Evolutionary conservation across 208 protist genomes (phyloP).

Genomic region (Wallacemonas sp.): DNA sequence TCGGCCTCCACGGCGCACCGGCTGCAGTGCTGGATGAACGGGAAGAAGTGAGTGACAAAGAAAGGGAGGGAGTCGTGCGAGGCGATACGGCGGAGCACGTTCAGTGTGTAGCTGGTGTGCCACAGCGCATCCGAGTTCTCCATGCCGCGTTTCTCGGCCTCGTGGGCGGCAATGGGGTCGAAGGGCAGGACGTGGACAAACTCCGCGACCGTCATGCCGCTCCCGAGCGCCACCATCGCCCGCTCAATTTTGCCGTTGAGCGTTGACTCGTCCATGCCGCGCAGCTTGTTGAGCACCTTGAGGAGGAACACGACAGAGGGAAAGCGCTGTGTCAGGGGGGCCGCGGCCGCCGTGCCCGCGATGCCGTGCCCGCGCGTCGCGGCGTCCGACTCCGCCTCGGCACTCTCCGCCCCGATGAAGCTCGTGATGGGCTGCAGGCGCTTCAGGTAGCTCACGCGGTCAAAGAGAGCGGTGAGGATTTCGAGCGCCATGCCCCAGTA

Average conservation of each 20-base stretch:
- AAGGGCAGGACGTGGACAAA: constrained; percentile 79
- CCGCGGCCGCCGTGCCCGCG: constrained; percentile 9
- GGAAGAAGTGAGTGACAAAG: constrained; percentile 79
- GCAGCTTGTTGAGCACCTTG: constrained; percentile 86
- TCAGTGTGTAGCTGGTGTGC: constrained; percentile 79
- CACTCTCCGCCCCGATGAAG: constrained; percentile 21
- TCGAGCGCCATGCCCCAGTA: constrained; percentile 75
- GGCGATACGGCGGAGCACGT: constrained; percentile 70
- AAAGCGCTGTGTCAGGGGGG: constrained; percentile 63
- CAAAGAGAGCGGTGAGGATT: constrained; percentile 60
- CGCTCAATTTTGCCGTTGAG: constrained; percentile 81
- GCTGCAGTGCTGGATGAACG: constrained; percentile 72
- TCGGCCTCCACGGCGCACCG: constrained; percentile 52
- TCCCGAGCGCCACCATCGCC: constrained; percentile 67
- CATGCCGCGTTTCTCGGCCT: constrained; percentile 36
- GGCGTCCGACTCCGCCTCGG: constrained; percentile 15
- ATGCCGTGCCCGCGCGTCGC: constrained; percentile 8
- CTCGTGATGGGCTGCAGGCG: constrained; percentile 36
- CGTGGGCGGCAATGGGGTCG: constrained; percentile 62
- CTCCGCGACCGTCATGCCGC: constrained; percentile 75
- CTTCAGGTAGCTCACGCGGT: constrained; percentile 81
- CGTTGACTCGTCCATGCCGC: constrained; percentile 70
- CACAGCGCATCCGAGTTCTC: constrained; percentile 50
- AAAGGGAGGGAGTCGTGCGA: constrained; percentile 85
- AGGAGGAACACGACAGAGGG: constrained; percentile 67